Evolutionary conservation across 1,284 basidiomycete species (phyloP).

Genomic region (Heterobasidion irregulare): DNA sequence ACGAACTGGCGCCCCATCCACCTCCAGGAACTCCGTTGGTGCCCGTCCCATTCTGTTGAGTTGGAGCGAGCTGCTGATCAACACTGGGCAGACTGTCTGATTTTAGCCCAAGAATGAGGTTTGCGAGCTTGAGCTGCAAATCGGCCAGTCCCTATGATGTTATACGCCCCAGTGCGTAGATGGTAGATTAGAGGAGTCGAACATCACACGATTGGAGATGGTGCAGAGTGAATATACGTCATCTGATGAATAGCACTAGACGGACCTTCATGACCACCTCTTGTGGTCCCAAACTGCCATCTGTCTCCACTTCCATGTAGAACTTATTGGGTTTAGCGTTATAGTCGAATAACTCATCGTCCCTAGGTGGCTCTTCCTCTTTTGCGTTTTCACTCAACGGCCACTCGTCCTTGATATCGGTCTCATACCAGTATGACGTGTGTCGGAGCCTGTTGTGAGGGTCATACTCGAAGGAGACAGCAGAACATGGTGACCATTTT

Average conservation of each 20-base stretch:
- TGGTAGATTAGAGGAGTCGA: neutral
- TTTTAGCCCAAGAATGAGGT: slow-evolving; percentile 69
- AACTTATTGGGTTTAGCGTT: slow-evolving; percentile 82
- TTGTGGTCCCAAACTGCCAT: slow-evolving; percentile 81
- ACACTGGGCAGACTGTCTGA: slow-evolving; percentile 27
- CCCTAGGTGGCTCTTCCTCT: slow-evolving; percentile 76
- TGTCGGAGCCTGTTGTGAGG: slow-evolving; percentile 96
- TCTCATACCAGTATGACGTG: slow-evolving; percentile 95
- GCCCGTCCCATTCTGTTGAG: neutral
- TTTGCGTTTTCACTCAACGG: slow-evolving; percentile 73
- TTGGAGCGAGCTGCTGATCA: slow-evolving; percentile 2
- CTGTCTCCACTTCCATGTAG: slow-evolving; percentile 89
- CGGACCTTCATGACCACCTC: slow-evolving; percentile 80
- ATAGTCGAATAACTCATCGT: slow-evolving; percentile 81
- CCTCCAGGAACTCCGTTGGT: slow-evolving; percentile 10
- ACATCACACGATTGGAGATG: neutral
- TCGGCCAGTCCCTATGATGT: slow-evolving; percentile 63
- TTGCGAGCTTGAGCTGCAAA: slow-evolving; percentile 76
- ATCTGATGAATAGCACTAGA: neutral
- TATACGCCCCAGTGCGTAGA: neutral
- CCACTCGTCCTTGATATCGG: slow-evolving; percentile 74
- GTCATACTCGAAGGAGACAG: slow-evolving; percentile 96
- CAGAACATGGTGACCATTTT: slow-evolving; percentile 97
- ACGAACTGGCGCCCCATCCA: slow-evolving; percentile 12
- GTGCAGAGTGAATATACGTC: neutral